Base-by-base conservation (phyloP, 1,139 yeast genomes). In the Candida tropicalis region DNA sequence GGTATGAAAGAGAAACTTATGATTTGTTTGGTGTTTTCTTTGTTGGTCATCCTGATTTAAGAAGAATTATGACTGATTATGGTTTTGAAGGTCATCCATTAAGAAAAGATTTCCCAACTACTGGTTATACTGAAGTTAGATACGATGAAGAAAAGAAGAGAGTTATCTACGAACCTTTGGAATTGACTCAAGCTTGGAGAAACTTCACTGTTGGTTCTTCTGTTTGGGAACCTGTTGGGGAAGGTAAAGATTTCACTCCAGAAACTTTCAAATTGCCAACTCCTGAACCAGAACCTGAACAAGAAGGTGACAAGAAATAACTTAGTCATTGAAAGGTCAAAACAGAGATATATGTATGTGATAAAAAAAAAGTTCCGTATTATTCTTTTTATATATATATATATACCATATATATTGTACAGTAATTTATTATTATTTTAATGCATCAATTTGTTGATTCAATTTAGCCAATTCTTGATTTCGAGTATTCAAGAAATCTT, bases 51-150 rank as follows among this genome's bases (percentile, higher is more conserved):
- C 96, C 96, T 9, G 96, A 88, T 66, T 75, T 88, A 61, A 83
- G 96, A 71, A 79, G 96, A 70, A 87, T 88, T 62, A 78, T 88
- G 82, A 88, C 96, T 42, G 96, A 88, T 68, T 88, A 88, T 65
- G 96, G 96, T 27, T 88, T 88, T 58, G 95, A 87, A 66, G 96
- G 96, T 43, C 95, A 88, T 62, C 96, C 96, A 12, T 77, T 88
- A 63, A 81, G 96, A 67, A 88, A 88, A 67, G 96, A 88, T 66
- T 88, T 88, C 86, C 96, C 96, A 56, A 82, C 93, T 38, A 86
- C 95, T 38, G 96, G 96, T 49, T 88, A 86, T 68, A 87, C 95
- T 41, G 96, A 88, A 70, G 89, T 88, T 37, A 79, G 93, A 63
- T 88, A 87, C 66, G 96, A 88, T 64, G 91, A 87, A 63, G 96